A percentile compares a stretch with the other conserved stretches of the same genome.
Evolutionary conservation across 768 basidiomycete genomes (phyloP).

Genomic region (Leccinum longicurvipes): DNA sequence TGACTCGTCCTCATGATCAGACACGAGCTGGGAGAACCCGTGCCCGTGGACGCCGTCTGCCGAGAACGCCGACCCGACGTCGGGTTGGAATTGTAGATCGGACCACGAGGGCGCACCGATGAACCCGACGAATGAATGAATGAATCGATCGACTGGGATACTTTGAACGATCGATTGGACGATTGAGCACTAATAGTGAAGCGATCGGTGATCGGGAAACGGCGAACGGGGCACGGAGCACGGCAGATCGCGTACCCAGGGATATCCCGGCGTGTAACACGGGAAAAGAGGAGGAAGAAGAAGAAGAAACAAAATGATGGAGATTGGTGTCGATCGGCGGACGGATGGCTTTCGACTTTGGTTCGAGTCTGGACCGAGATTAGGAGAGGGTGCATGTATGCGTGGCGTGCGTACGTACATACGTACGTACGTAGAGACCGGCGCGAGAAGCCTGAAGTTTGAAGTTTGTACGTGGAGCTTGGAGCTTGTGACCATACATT

Average conservation of each 20-base stretch:
- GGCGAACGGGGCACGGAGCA: too few relatives aligned
- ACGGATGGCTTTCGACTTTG: background rate
- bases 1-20: background rate
- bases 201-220: background rate
- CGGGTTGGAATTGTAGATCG: background rate
- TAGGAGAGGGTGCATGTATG: background rate
- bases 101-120: background rate
- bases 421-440: background rate
- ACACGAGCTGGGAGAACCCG: too few relatives aligned
- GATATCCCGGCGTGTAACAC: background rate
- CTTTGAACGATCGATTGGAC: background rate
- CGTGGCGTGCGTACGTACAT: background rate
- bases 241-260: background rate
- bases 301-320: background rate
- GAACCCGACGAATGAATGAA: background rate
- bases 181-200: background rate
- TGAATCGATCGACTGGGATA: background rate
- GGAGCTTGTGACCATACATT: background rate
- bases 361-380: background rate
- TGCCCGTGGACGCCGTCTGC: background rate
- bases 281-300: too few relatives aligned
- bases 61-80: background rate
- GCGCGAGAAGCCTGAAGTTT: background rate
- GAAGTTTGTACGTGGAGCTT: background rate
- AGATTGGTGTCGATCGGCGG: background rate